Conservation (phyloP, 208 protist species). For the Crithidia fasciculata region DNA sequence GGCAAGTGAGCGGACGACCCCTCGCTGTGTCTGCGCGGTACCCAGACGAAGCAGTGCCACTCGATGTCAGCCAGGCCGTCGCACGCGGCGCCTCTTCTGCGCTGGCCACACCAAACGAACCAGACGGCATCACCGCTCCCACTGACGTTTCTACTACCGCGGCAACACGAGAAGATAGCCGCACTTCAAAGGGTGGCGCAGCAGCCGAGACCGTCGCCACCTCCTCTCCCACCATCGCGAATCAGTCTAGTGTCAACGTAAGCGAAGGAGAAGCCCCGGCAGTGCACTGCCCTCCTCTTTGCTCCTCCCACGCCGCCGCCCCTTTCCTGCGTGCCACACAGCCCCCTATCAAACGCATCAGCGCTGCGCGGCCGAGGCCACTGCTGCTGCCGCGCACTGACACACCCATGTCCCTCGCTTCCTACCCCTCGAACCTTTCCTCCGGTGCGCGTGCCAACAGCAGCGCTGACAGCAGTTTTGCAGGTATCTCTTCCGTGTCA, state of each 20-base stretch:
- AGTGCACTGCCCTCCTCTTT: slow-evolving; percentile 14
- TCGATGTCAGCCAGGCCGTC: no score
- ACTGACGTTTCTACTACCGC: no score
- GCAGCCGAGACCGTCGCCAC: no score
- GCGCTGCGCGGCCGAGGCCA: neutral
- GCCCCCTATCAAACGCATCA: slow-evolving; percentile 5
- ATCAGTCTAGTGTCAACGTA: no score
- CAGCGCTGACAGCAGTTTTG: slow-evolving; percentile 25
- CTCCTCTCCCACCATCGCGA: no score
- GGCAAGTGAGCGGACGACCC: neutral
- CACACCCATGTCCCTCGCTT: slow-evolving; percentile 2
- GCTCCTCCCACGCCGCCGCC: neutral
- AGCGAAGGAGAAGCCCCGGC: no score
- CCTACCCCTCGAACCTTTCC: slow-evolving; percentile 17
- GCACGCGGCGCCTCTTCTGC: no score
- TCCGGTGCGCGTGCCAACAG: slow-evolving; percentile 5
- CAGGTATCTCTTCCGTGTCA: neutral
- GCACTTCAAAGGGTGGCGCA: no score
- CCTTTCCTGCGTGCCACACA: neutral
- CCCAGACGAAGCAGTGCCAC: neutral
- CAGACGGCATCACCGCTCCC: no score
- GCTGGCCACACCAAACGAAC: no score
- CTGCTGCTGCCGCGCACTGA: slow-evolving; percentile 1
- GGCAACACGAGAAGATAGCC: no score
- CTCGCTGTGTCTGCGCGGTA: neutral